These are phyloP conservation scores for Hypoxylon cercidicola DNA, from an alignment of 495 filamentous ascomycete species.

Conservation along the genomic window DNA sequence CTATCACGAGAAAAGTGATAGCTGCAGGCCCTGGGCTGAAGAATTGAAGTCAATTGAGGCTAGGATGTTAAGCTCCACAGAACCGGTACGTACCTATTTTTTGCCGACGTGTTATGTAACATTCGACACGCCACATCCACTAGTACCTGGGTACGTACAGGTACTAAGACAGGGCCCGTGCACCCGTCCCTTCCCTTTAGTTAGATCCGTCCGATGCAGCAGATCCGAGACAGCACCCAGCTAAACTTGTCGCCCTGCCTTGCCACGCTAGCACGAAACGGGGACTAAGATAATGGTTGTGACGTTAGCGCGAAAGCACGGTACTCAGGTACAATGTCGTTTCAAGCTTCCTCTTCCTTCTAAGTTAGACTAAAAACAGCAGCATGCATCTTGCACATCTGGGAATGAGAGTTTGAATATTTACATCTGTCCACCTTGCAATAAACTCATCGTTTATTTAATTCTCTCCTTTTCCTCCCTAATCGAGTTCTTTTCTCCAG, in stretches of 20 bases:
- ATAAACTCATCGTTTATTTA: not conserved
- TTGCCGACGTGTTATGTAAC: conserved; percentile 42
- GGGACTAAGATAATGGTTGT: conserved; percentile 14
- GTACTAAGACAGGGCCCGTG: conserved; percentile 16
- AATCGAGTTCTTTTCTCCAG: conserved; percentile 7
- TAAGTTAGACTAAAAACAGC: conserved; percentile 19
- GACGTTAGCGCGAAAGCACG: conserved; percentile 20
- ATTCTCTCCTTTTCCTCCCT: not conserved
- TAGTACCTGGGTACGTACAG: too few species aligned
- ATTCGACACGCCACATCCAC: conserved; percentile 17
- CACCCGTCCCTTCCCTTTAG: not conserved
- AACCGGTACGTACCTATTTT: conserved; percentile 41
- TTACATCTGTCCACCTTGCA: conserved; percentile 15
- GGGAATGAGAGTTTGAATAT: conserved; percentile 12
- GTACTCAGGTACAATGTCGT: conserved; percentile 25
- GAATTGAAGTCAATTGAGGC: conserved; percentile 47
- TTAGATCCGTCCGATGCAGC: too few species aligned
- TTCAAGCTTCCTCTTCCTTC: conserved; percentile 21
- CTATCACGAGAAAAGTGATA: conserved; percentile 7
- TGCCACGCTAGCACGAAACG: conserved; percentile 4
- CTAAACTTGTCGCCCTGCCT: too few species aligned
- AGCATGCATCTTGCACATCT: conserved; percentile 1
- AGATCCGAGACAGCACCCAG: too few species aligned
- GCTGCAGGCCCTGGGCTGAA: conserved; percentile 27
- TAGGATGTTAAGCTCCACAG: conserved; percentile 39